Evolutionary conservation across 75 land plant species (phyloP).

Genomic region (Pinus tabuliformis): DNA sequence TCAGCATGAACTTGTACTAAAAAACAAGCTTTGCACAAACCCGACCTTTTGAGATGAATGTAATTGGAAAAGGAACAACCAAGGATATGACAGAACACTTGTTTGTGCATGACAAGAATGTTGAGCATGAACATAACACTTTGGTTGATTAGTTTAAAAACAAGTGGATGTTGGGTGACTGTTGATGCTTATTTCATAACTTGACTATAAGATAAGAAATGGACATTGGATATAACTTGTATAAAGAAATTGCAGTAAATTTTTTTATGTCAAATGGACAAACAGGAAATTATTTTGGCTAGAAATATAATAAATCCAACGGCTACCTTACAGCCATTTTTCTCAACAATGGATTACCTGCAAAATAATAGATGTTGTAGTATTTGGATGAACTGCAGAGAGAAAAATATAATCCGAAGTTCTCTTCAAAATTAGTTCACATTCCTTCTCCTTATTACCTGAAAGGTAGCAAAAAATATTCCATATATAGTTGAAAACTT

Average conservation of each 20-base stretch:
- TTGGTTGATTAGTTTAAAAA: neutral
- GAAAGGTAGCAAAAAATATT: neutral
- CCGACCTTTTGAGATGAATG: too few species aligned
- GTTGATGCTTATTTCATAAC: neutral
- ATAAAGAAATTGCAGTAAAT: neutral
- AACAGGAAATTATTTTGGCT: too few species aligned
- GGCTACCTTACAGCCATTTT: neutral
- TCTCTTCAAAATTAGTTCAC: slow-evolving; percentile 68
- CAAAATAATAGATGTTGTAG: slow-evolving; percentile 76
- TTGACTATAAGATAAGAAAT: neutral
- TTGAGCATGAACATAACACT: too few species aligned
- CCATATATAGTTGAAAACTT: too few species aligned
- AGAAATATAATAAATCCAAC: too few species aligned
- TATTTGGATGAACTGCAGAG: slow-evolving; percentile 77
- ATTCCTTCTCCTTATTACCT: slow-evolving; percentile 83
- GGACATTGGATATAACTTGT: neutral
- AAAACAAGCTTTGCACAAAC: too few species aligned
- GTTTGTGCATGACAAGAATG: too few species aligned
- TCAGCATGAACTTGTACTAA: too few species aligned
- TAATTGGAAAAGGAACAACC: too few species aligned
- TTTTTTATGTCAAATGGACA: neutral
- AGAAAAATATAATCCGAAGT: slow-evolving; percentile 78
- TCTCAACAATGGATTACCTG: slow-evolving; percentile 42
- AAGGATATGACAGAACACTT: too few species aligned
- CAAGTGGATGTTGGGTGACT: neutral